These are phyloP conservation scores for Microdochium bolleyi DNA, from an alignment of 2,329 filamentous ascomycete genomes.

Conservation along the genomic window DNA sequence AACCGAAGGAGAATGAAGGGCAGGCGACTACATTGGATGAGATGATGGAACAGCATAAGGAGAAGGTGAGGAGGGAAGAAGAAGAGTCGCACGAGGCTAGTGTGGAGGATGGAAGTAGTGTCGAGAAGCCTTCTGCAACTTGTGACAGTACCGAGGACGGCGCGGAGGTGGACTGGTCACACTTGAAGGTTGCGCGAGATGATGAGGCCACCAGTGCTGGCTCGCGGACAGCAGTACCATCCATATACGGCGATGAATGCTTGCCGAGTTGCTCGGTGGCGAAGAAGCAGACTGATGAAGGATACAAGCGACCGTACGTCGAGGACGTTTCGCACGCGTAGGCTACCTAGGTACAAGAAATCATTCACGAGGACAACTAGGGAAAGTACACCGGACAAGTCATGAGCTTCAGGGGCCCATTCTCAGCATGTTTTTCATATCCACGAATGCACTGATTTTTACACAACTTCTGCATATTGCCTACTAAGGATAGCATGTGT, in stretches of 20 bases:
- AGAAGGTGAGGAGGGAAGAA: constrained; percentile 12
- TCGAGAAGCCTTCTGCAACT: neutral
- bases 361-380: too few relatives aligned
- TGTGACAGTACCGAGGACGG: neutral
- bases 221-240: neutral
- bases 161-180: neutral
- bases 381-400: too few relatives aligned
- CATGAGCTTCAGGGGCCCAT: too few relatives aligned
- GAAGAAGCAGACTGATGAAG: neutral
- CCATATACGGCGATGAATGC: constrained; percentile 4
- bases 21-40: constrained; percentile 17
- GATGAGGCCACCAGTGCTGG: neutral
- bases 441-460: too few relatives aligned
- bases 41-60: constrained; percentile 19
- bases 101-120: constrained; percentile 1
- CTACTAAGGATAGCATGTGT: too few relatives aligned
- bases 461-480: too few relatives aligned
- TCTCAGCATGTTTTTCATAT: too few relatives aligned
- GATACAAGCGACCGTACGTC: constrained; percentile 14
- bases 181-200: neutral
- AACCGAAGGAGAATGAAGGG: constrained; percentile 15
- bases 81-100: constrained; percentile 10
- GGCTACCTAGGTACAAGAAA: too few relatives aligned
- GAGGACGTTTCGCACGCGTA: constrained; percentile 9
- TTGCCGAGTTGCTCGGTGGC: constrained; percentile 1